Evolutionary conservation across 306 rosid species (phyloP).

Genomic region (Abrus pulchellus): DNA sequence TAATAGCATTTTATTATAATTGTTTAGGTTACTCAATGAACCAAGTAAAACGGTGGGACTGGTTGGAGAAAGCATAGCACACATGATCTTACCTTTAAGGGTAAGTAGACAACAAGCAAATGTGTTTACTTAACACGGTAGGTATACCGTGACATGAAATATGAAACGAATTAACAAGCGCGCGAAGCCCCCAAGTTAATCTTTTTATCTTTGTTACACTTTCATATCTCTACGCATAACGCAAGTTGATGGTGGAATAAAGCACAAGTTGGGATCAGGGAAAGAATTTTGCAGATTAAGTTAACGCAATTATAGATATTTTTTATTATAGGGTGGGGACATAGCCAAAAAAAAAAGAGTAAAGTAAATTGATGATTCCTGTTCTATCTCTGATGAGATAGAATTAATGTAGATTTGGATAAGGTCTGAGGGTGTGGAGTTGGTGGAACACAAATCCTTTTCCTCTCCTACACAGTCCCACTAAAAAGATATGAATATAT

Average conservation of each 20-base stretch:
- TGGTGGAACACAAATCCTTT: slow-evolving; percentile 79
- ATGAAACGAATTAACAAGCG: slow-evolving; percentile 4
- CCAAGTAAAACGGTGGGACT: slow-evolving; percentile 44
- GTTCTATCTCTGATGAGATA: slow-evolving; percentile 27
- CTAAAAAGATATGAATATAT: slow-evolving; percentile 42
- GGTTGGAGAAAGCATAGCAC: slow-evolving; percentile 39
- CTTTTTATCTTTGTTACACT: slow-evolving; percentile 37
- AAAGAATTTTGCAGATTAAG: slow-evolving; percentile 50
- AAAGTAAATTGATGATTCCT: slow-evolving; percentile 46
- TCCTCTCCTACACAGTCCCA: slow-evolving; percentile 49
- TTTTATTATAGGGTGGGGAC: slow-evolving; percentile 52
- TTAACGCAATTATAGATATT: slow-evolving; percentile 28
- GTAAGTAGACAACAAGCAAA: slow-evolving; percentile 43
- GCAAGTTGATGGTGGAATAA: slow-evolving; percentile 60
- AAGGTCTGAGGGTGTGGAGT: slow-evolving; percentile 73
- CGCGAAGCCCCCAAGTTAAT: slow-evolving; percentile 21
- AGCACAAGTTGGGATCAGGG: slow-evolving; percentile 48
- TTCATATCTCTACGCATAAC: slow-evolving; percentile 57
- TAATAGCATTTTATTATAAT: neutral
- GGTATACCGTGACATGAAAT: slow-evolving; percentile 48
- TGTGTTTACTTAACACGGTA: slow-evolving; percentile 41
- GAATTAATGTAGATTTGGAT: slow-evolving; percentile 62
- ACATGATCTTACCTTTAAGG: slow-evolving; percentile 50
- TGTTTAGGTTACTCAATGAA: slow-evolving; percentile 27
- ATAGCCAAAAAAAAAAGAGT: slow-evolving; percentile 32